A percentile compares a stretch with the other conserved stretches of the same genome.
Evolutionary conservation across 2,329 filamentous ascomycete species (phyloP).

Genomic region (Verticillium nonalfalfae): DNA sequence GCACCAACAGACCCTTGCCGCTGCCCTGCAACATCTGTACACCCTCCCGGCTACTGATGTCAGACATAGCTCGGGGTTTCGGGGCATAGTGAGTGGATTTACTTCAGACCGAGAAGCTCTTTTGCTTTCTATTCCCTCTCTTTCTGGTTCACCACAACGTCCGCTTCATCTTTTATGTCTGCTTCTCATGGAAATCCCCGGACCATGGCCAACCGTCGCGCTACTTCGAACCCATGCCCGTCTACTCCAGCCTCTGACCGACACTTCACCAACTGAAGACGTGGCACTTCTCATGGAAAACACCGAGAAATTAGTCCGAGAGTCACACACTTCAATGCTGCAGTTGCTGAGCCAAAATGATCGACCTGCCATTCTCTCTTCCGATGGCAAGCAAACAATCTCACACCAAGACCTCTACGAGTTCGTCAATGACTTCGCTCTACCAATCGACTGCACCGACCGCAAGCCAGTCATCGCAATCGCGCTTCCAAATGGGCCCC

Average conservation of each 20-base stretch:
- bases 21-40: neutral
- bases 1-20: neutral
- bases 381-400: conserved; percentile 17
- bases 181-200: conserved; percentile 16
- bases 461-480: conserved; percentile 10
- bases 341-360: conserved; percentile 23
- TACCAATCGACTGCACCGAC: conserved; percentile 15
- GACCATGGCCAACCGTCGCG: conserved; percentile 19
- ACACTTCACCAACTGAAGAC: conserved; percentile 20
- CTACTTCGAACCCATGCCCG: conserved; percentile 25
- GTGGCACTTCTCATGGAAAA: conserved; percentile 11
- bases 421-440: conserved; percentile 24
- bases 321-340: conserved; percentile 28
- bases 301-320: conserved; percentile 17
- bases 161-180: conserved; percentile 18
- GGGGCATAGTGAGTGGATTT: neutral
- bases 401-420: conserved; percentile 21
- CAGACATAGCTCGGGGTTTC: neutral
- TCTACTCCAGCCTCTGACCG: conserved; percentile 27
- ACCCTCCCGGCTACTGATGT: neutral
- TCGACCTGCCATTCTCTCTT: conserved; percentile 19
- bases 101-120: conserved; percentile 4
- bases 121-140: conserved; percentile 14
- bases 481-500: conserved; percentile 11
- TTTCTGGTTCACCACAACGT: conserved; percentile 11